These are phyloP conservation scores for Phaeosphaeriaceae sp. DNA, from an alignment of 2,329 filamentous ascomycete species.

Conservation along the genomic window DNA sequence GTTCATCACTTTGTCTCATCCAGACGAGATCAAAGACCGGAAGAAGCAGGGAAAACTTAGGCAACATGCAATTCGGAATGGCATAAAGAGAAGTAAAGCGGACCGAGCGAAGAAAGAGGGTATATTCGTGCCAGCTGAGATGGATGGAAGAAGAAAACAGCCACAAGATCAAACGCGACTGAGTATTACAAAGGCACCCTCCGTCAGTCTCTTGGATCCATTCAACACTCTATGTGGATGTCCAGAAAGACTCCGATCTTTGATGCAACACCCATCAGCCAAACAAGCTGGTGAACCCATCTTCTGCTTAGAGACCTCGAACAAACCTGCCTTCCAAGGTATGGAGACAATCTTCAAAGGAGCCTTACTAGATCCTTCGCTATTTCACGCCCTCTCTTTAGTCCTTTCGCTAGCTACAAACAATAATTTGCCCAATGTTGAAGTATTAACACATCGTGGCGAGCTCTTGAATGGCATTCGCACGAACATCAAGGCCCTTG, in stretches of 20 bases:
- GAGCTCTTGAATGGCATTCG: conserved; percentile 16
- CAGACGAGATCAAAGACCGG: conserved; percentile 14
- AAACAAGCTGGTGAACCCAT: conserved; percentile 18
- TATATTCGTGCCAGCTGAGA: conserved; percentile 15
- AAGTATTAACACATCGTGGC: conserved; percentile 19
- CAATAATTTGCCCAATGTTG: conserved; percentile 15
- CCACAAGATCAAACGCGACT: not conserved
- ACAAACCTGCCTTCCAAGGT: conserved; percentile 15
- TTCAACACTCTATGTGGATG: conserved; percentile 17
- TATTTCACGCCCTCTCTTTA: conserved; percentile 26
- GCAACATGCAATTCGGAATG: conserved; percentile 20
- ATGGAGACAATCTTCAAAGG: conserved; percentile 23
- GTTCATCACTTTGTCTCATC: conserved; percentile 21
- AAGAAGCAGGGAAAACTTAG: conserved; percentile 10
- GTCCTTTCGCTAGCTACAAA: conserved; percentile 18
- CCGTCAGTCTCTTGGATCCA: conserved; percentile 15
- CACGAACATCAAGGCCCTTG: conserved; percentile 7
- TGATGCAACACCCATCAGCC: conserved; percentile 17
- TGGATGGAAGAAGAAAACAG: conserved; percentile 5
- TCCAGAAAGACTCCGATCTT: conserved; percentile 15
- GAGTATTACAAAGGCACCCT: conserved; percentile 5
- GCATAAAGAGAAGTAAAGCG: conserved; percentile 10
- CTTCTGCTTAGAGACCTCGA: conserved; percentile 19
- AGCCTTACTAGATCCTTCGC: conserved; percentile 18
- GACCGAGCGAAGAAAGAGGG: conserved; percentile 8